These are phyloP conservation scores for Sphagnurus paluster DNA, from an alignment of 1,284 basidiomycete species.

Conservation along the genomic window DNA sequence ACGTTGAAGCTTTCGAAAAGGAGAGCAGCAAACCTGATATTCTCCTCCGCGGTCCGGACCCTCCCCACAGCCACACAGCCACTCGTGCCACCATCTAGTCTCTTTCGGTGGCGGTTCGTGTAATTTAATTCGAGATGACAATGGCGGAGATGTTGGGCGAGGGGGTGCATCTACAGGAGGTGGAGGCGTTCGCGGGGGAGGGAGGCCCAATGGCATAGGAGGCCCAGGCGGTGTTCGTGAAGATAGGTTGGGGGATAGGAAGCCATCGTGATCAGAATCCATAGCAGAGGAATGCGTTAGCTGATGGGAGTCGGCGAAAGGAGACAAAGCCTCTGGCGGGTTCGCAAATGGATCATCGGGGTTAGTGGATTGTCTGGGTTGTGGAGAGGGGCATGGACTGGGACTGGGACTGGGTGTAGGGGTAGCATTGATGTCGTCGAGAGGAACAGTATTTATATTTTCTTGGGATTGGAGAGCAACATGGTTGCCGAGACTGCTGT, in stretches of 20 bases:
- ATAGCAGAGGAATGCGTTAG: slow-evolving; percentile 14
- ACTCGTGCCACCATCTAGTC: slow-evolving; percentile 80
- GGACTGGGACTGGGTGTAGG: slow-evolving; percentile 26
- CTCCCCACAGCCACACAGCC: slow-evolving; percentile 77
- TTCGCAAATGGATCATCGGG: slow-evolving; percentile 52
- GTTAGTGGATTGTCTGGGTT: slow-evolving; percentile 29
- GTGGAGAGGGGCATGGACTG: slow-evolving; percentile 38
- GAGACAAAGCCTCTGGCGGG: slow-evolving; percentile 44
- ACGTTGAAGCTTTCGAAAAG: slow-evolving; percentile 3
- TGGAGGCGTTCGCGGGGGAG: slow-evolving; percentile 57
- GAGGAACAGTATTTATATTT: slow-evolving; percentile 45
- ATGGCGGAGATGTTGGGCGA: slow-evolving; percentile 39
- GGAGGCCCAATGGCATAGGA: slow-evolving; percentile 57
- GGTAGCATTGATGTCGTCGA: slow-evolving; percentile 49
- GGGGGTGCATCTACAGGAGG: slow-evolving; percentile 42
- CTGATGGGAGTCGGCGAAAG: slow-evolving; percentile 44
- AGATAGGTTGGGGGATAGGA: too few species aligned
- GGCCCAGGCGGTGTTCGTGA: slow-evolving; percentile 33
- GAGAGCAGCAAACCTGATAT: slow-evolving; percentile 52
- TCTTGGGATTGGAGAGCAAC: slow-evolving; percentile 50
- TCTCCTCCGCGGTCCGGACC: slow-evolving; percentile 68
- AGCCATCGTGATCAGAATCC: too few species aligned
- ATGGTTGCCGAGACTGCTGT: slow-evolving; percentile 38
- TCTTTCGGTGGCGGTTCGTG: slow-evolving; percentile 34
- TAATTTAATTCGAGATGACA: slow-evolving; percentile 22